Conservation (phyloP, 2,329 filamentous ascomycete species). For the Colletotrichum sp. region DNA sequence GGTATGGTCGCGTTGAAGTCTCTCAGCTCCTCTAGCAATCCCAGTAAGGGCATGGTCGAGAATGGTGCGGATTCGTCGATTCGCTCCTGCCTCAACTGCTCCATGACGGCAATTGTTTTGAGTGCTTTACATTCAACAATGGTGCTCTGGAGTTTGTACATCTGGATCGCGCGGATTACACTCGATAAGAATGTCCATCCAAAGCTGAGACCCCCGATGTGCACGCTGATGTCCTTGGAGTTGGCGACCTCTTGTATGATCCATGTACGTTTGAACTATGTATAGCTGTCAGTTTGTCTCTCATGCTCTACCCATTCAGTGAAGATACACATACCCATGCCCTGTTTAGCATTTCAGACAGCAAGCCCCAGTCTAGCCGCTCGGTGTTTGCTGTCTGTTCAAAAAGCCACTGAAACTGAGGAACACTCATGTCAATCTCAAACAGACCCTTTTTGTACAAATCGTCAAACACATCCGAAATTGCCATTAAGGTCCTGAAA, state of each 20-base stretch:
- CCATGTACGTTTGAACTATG: slow-evolving; percentile 15
- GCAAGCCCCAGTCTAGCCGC: not conserved
- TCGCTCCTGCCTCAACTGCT: not conserved
- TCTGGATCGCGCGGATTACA: not conserved
- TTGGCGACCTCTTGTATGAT: slow-evolving; percentile 19
- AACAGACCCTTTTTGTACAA: not conserved
- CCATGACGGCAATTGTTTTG: not conserved
- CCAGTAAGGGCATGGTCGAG: not conserved
- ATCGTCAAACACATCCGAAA: not conserved
- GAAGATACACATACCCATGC: not conserved
- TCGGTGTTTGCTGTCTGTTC: not conserved
- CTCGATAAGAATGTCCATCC: not conserved
- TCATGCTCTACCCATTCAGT: not conserved
- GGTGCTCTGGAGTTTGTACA: not conserved
- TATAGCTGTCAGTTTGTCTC: not conserved
- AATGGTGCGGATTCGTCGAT: not conserved
- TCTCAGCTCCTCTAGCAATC: not conserved
- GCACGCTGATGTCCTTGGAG: not conserved
- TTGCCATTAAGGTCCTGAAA: not conserved
- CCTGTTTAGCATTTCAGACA: slow-evolving; percentile 1
- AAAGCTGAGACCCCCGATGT: not conserved
- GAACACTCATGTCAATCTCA: not conserved
- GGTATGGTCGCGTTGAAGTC: slow-evolving; percentile 8
- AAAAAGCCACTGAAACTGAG: not conserved
- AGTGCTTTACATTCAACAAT: slow-evolving; percentile 3